These are phyloP conservation scores for Hypoxylon cercidicola DNA, from an alignment of 495 filamentous ascomycete species.

Conservation along the genomic window DNA sequence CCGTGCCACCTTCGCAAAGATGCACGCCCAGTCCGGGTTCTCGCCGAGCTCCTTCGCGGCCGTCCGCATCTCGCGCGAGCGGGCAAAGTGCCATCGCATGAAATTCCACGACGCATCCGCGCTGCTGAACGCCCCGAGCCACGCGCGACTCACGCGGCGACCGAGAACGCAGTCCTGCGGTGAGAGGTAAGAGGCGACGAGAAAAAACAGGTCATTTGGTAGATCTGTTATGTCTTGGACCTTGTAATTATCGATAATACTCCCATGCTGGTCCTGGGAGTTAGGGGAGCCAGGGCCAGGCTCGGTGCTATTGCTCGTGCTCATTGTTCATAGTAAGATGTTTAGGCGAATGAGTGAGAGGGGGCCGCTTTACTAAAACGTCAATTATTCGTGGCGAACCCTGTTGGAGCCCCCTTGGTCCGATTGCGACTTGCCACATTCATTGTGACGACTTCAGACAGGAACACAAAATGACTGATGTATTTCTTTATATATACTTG, in stretches of 20 bases:
- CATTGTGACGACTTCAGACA: too few relatives aligned
- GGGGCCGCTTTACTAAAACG: too few relatives aligned
- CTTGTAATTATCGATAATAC: slow-evolving; percentile 4
- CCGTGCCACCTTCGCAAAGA: slow-evolving; percentile 64
- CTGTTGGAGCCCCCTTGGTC: too few relatives aligned
- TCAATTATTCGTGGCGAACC: too few relatives aligned
- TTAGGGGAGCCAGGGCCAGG: neutral
- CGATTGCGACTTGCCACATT: too few relatives aligned
- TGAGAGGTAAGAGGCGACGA: slow-evolving; percentile 62
- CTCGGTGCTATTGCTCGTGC: slow-evolving; percentile 3
- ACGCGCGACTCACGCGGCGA: slow-evolving; percentile 65
- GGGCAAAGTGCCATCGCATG: slow-evolving; percentile 63
- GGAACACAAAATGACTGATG: too few relatives aligned
- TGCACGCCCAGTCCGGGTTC: slow-evolving; percentile 49
- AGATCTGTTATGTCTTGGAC: slow-evolving; percentile 57
- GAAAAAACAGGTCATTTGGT: slow-evolving; percentile 63
- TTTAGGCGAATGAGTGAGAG: too few relatives aligned
- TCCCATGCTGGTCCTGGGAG: neutral
- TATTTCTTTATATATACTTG: too few relatives aligned
- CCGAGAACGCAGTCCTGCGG: slow-evolving; percentile 64
- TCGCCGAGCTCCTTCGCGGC: slow-evolving; percentile 29
- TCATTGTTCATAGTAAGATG: slow-evolving; percentile 9
- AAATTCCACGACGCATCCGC: slow-evolving; percentile 56
- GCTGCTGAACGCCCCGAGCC: slow-evolving; percentile 65
- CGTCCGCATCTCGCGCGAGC: slow-evolving; percentile 63